A percentile compares a stretch with the other conserved stretches of the same genome.
These are phyloP conservation scores for Neonectria magnoliae DNA, from an alignment of 2,329 filamentous ascomycete species.

Conservation along the genomic window DNA sequence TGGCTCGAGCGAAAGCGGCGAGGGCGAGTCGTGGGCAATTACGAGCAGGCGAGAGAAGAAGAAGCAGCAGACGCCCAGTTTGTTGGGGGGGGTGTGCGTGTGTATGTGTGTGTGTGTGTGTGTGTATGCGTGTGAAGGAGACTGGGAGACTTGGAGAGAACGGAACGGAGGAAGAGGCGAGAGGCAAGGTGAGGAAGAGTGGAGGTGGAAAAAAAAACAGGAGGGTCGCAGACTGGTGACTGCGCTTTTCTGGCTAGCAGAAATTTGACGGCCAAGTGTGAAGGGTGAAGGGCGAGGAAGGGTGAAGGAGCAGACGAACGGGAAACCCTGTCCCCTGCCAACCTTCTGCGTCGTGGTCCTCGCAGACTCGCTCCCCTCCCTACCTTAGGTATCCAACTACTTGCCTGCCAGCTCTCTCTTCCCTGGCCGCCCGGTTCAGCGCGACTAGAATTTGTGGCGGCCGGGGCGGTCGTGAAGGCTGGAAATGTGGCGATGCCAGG, in stretches of 20 bases:
- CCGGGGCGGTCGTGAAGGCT: constrained; percentile 25
- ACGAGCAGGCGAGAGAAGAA: constrained; percentile 28
- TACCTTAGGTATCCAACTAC: no score
- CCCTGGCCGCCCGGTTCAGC: constrained; percentile 33
- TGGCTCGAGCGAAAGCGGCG: constrained; percentile 43
- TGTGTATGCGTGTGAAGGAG: constrained; percentile 9
- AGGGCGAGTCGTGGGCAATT: constrained; percentile 39
- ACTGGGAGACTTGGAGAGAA: constrained; percentile 24
- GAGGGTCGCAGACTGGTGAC: constrained; percentile 31
- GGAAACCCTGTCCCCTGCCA: constrained; percentile 40
- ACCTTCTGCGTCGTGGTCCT: constrained; percentile 32
- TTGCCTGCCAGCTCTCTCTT: neutral
- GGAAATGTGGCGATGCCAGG: constrained; percentile 31
- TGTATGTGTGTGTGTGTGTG: no score
- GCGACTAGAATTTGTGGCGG: constrained; percentile 42
- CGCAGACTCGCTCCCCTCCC: constrained; percentile 29
- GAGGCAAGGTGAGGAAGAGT: constrained; percentile 29
- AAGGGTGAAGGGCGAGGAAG: no score
- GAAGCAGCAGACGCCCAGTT: constrained; percentile 18
- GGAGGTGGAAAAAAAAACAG: constrained; percentile 34
- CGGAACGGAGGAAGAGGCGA: constrained; percentile 7
- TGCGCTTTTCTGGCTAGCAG: constrained; percentile 32
- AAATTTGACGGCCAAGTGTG: constrained; percentile 23
- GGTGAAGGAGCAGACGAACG: constrained; percentile 35
- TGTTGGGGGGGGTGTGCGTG: constrained; percentile 28